Percentiles rank a stretch among this genome's conserved stretches.
These are phyloP conservation scores for Capsella bursapastoris DNA, from an alignment of 345 rosid genomes.

Conservation along the genomic window DNA sequence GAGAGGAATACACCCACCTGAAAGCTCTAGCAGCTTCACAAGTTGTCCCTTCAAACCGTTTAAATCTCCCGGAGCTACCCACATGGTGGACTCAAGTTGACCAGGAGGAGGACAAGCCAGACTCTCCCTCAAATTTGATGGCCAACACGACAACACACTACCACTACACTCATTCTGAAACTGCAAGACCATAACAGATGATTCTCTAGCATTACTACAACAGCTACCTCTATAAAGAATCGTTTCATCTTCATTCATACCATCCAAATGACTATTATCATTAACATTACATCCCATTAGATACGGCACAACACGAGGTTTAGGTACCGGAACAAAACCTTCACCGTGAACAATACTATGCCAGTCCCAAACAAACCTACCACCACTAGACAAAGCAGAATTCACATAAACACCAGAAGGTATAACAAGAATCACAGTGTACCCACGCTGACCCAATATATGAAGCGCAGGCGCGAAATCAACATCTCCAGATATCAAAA, in stretches of 20 bases:
- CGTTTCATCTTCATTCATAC: constrained; percentile 72
- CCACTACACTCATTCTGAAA: constrained; percentile 48
- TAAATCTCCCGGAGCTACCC: constrained; percentile 94
- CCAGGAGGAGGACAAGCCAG: constrained; percentile 54
- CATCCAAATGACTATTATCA: constrained; percentile 50
- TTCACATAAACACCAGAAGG: constrained; percentile 87
- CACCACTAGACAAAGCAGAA: constrained; percentile 86
- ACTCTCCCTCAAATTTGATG: constrained; percentile 58
- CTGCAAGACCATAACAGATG: constrained; percentile 55
- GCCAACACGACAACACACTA: constrained; percentile 50
- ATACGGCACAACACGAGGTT: constrained; percentile 56
- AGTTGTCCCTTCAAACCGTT: constrained; percentile 80
- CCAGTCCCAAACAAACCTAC: constrained; percentile 98
- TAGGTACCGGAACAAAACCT: constrained; percentile 72
- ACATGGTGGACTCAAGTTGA: constrained; percentile 64
- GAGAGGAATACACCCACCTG: constrained; percentile 83
- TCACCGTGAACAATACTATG: constrained; percentile 92
- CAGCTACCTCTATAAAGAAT: constrained; percentile 71
- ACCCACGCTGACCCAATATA: constrained; percentile 93
- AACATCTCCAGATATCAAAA: constrained; percentile 95
- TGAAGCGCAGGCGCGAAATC: constrained; percentile 98
- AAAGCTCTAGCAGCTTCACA: constrained; percentile 80
- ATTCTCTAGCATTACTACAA: constrained; percentile 60
- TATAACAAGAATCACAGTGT: constrained; percentile 81
- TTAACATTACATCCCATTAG: constrained; percentile 56